Evolutionary conservation across 306 rosid species (phyloP), one percentile per base, ranked within the genome.

Genomic region (Quercus ilex): DNA sequence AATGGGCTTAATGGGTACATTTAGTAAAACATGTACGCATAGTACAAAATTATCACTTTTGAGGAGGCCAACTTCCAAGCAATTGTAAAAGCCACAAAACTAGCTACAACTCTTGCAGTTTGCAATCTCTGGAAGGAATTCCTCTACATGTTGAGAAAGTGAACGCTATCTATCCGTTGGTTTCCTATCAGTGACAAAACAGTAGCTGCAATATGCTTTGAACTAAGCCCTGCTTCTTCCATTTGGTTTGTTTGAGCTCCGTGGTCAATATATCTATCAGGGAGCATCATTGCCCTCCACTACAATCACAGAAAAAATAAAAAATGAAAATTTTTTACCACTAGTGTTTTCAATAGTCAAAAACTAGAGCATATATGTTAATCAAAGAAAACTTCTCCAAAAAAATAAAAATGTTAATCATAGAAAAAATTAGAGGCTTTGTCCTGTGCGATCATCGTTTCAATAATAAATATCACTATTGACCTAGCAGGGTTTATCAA

Each of bases 251-350:
- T 35, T 74, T 89, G 93, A 69, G 91, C 72, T 75, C 96, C 93
- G 80, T 91, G 96, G 60, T 91, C 87, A 5, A 91, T 81, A 60
- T 91, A 91, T 82, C 90, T 86, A 17, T 91, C 96, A 30, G 93
- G 93, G 19, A 90, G 83, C 53, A 81, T 78, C 89, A 90, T 67
- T 23, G 94, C 82, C 79, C 94, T 77, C 91, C 85, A 90, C 91
- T 90, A 77, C 77, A 82, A 43, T 63, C 75, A 69, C 55, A 75
- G 2, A 64, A 83, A 6, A 63, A 1, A 10, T 49, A 49, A 49
- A 12, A 38, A 38, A 38, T 38, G 2, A 41, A 41, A 0, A 0
- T 41, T 41, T 41, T 41, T 41, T 41, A 41, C 46, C 46, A 38
- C 46, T 41, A 41, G 46, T 41, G 46, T 41, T 41, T 41, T 7